Evolutionary conservation across 2,329 filamentous ascomycete genomes (phyloP).

Genomic region (Paracorniculantispora psalliotae): DNA sequence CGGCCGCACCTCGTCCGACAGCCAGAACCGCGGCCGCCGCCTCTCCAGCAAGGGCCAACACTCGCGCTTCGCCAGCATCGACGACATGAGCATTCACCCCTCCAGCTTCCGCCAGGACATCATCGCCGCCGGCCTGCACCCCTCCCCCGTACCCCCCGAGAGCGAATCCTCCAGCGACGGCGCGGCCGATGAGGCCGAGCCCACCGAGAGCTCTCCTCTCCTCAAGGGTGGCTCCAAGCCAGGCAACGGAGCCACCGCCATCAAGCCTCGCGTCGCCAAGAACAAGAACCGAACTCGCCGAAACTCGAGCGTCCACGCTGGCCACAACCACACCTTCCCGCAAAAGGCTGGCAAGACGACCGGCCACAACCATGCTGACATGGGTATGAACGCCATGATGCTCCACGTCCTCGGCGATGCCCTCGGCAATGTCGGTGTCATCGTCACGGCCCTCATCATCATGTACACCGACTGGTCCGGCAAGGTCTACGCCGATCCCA

Average conservation of each 20-base stretch:
- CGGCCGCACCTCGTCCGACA: conserved; percentile 24
- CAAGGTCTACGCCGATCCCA: conserved; percentile 84
- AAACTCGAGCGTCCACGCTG: conserved; percentile 56
- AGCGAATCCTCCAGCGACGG: conserved; percentile 44
- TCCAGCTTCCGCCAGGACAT: conserved; percentile 89
- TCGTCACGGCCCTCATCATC: conserved; percentile 77
- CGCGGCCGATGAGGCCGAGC: conserved; percentile 37
- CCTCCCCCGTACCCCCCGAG: conserved; percentile 43
- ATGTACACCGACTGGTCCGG: conserved; percentile 81
- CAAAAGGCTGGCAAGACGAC: conserved; percentile 55
- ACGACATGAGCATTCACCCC: conserved; percentile 79
- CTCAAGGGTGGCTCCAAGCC: conserved; percentile 36
- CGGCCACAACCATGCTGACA: conserved; percentile 76
- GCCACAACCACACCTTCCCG: conserved; percentile 78
- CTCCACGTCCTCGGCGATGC: conserved; percentile 77
- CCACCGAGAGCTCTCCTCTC: conserved; percentile 44
- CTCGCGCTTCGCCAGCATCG: conserved; percentile 58
- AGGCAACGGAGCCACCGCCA: conserved; percentile 24
- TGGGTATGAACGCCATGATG: conserved; percentile 90
- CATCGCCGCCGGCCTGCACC: conserved; percentile 69
- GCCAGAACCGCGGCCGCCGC: conserved; percentile 36
- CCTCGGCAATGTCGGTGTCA: conserved; percentile 81
- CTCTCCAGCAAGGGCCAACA: conserved; percentile 44
- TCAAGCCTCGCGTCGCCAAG: conserved; percentile 19
- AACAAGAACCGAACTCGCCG: conserved; percentile 29